A percentile compares a stretch with the other conserved stretches of the same genome.
Evolutionary conservation across 169 alveolate species (phyloP).

Genomic region (Eimeria brunetti): DNA sequence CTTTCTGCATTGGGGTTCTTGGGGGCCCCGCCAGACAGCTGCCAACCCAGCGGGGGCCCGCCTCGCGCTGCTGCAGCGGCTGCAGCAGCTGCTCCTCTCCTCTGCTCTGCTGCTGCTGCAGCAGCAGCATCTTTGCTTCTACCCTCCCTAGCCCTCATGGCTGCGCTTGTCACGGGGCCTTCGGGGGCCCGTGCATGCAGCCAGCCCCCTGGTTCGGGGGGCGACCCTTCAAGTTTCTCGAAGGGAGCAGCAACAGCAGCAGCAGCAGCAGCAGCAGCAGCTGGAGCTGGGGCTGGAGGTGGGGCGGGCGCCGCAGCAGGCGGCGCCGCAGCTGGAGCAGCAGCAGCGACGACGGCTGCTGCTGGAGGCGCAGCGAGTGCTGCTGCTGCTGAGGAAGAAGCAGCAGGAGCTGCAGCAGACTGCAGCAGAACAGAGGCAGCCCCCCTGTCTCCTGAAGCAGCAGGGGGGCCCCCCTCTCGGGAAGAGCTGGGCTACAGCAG

Average conservation of each 20-base stretch:
- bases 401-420: background rate
- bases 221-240: background rate
- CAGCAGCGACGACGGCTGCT: constrained; percentile 12
- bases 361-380: background rate
- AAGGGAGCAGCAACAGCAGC: background rate
- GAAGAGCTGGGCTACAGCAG: background rate
- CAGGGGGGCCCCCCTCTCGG: background rate
- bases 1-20: background rate
- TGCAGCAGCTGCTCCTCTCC: constrained; percentile 6
- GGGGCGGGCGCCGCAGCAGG: background rate
- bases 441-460: background rate
- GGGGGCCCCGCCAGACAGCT: constrained; percentile 22
- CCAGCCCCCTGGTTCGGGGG: background rate
- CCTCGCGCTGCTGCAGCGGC: constrained; percentile 1
- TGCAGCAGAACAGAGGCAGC: background rate
- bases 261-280: background rate
- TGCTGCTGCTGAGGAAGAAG: constrained; percentile 39
- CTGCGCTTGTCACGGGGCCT: constrained; percentile 16
- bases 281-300: background rate
- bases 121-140: background rate
- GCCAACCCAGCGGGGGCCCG: background rate
- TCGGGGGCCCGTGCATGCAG: background rate
- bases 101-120: background rate
- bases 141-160: too few relatives aligned
- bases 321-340: background rate